A percentile compares a stretch with the other conserved stretches of the same genome.
These are phyloP conservation scores for Sarcodon aspratus DNA, from an alignment of 768 basidiomycete genomes.

Conservation along the genomic window DNA sequence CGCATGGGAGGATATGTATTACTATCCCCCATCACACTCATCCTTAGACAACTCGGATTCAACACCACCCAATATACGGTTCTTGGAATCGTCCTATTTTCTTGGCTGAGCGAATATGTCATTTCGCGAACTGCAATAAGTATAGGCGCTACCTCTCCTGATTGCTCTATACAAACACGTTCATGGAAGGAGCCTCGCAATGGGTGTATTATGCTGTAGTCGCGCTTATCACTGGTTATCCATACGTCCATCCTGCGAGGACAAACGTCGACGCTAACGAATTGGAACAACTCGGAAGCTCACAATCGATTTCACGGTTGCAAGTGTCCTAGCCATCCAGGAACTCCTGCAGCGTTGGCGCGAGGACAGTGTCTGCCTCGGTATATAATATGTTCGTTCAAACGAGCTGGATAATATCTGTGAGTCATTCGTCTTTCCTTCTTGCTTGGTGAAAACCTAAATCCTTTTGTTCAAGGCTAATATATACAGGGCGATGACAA, in stretches of 20 bases:
- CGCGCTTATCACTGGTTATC: conserved; percentile 43
- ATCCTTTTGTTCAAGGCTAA: conserved; percentile 33
- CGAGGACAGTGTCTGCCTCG: conserved; percentile 30
- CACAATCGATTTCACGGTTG: too few species aligned
- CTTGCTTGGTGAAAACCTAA: background rate
- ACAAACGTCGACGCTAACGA: conserved; percentile 19
- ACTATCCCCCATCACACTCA: too few species aligned
- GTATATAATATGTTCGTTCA: conserved; percentile 60
- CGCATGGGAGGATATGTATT: too few species aligned
- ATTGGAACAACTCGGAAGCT: too few species aligned
- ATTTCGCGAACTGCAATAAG: conserved; percentile 39
- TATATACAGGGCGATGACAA: conserved; percentile 46
- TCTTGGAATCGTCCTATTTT: conserved; percentile 34
- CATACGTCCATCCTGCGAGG: conserved; percentile 22
- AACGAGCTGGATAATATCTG: conserved; percentile 38
- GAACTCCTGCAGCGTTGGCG: conserved; percentile 50
- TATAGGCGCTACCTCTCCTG: conserved; percentile 55
- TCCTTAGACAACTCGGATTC: conserved; percentile 54
- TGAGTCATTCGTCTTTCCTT: conserved; percentile 14
- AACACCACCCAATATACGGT: conserved; percentile 38
- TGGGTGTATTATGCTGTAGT: conserved; percentile 48
- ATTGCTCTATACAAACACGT: conserved; percentile 44
- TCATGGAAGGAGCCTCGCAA: conserved; percentile 33
- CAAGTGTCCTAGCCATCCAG: conserved; percentile 34
- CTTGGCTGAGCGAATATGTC: conserved; percentile 37